phyloP scores from a whole-genome alignment of 75 land plant species.

The Chamaecyparis obtusa region DNA sequence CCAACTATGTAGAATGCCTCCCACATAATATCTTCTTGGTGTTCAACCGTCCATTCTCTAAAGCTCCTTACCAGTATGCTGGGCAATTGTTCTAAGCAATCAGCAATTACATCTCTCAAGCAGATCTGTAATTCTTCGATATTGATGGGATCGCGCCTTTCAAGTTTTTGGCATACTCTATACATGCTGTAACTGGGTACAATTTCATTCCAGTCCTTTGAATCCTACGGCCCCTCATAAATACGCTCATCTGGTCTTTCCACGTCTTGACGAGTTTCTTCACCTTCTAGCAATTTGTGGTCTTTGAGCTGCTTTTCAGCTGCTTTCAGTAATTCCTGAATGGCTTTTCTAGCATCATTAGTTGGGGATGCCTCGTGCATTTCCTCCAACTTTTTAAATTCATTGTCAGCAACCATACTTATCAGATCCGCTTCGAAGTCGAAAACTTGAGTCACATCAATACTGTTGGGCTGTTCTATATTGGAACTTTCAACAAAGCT shows the following conservation, averaged over 20 bases:
- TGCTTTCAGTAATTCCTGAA: no score
- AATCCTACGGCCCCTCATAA: neutral
- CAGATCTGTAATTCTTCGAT: neutral
- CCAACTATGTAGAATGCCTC: no score
- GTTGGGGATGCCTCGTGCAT: no score
- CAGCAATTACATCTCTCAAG: no score
- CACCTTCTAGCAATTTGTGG: neutral
- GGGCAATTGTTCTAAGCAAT: no score
- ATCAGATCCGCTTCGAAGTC: neutral
- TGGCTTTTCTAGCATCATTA: no score
- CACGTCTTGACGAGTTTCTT: neutral
- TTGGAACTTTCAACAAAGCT: neutral
- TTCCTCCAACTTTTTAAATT: neutral
- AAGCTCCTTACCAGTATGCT: no score
- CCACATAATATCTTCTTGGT: no score
- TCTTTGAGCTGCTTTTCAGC: neutral
- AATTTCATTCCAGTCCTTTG: neutral
- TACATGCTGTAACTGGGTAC: neutral
- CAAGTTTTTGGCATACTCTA: neutral
- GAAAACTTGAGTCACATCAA: neutral
- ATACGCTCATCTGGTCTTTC: no score
- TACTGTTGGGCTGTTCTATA: neutral
- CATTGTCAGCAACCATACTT: neutral
- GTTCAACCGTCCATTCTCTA: no score
- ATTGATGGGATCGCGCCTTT: no score